These are phyloP conservation scores for Stephania yunnanensis DNA, from an alignment of 164 flowering plant genomes.

Conservation along the genomic window DNA sequence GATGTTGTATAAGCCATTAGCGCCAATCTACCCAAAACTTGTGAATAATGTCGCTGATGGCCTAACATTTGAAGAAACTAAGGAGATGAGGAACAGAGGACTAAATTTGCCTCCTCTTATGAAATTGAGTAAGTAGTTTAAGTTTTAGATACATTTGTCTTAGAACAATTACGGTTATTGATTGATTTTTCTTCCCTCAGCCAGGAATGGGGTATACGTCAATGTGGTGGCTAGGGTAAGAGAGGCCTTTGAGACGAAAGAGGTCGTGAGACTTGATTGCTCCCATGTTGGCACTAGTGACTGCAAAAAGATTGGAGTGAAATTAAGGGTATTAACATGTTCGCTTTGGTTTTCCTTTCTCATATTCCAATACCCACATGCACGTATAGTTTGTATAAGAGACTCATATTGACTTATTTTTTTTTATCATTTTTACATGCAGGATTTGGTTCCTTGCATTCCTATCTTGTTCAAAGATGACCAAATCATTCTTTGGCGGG, in stretches of 20 bases:
- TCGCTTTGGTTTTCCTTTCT: background rate
- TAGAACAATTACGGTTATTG: background rate
- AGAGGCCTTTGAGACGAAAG: constrained; percentile 66
- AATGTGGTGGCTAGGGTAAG: constrained; percentile 73
- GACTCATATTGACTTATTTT: background rate
- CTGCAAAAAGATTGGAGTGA: constrained; percentile 88
- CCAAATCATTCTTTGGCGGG: constrained; percentile 85
- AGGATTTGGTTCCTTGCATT: constrained; percentile 95
- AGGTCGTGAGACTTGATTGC: constrained; percentile 80
- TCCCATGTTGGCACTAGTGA: constrained; percentile 66
- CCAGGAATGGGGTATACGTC: constrained; percentile 88
- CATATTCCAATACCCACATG: background rate
- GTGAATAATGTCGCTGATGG: constrained; percentile 81
- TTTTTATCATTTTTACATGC: constrained; percentile 16
- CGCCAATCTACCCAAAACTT: constrained; percentile 85
- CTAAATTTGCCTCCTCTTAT: constrained; percentile 52
- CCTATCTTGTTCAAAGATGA: constrained; percentile 85
- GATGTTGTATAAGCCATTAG: constrained; percentile 88
- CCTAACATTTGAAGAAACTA: constrained; percentile 73
- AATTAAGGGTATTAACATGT: constrained; percentile 52
- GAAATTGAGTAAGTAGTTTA: constrained; percentile 67
- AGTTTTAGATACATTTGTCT: background rate
- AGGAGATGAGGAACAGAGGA: constrained; percentile 78
- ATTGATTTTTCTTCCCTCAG: constrained; percentile 27
- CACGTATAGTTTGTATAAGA: background rate